Conservation (phyloP, 345 rosid species). For the Balakata baccata region DNA sequence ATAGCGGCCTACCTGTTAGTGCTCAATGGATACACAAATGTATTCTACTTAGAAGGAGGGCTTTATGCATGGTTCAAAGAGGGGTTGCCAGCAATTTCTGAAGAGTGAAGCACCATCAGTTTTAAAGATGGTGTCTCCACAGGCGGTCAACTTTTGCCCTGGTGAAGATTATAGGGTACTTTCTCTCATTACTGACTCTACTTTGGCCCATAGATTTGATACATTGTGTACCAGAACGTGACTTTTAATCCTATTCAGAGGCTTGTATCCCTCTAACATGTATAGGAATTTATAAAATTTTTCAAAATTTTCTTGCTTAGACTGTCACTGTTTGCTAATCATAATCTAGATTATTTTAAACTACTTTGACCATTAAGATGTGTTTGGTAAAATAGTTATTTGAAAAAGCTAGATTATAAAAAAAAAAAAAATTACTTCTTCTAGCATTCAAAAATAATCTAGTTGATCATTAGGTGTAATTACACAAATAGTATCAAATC, state of each 20-base stretch:
- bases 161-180: background rate
- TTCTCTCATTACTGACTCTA: constrained; percentile 1
- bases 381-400: no score
- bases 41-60: constrained; percentile 92
- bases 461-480: no score
- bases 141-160: constrained; percentile 32
- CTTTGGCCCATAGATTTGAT: constrained; percentile 6
- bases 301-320: no score
- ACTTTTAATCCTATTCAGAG: background rate
- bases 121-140: constrained; percentile 17
- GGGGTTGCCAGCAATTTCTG: constrained; percentile 63
- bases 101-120: constrained; percentile 32
- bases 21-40: constrained; percentile 76
- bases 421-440: no score
- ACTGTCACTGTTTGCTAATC: no score
- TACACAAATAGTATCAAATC: no score
- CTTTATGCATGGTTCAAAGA: constrained; percentile 79
- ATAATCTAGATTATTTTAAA: no score
- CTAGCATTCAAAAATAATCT: no score
- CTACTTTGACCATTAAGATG: no score
- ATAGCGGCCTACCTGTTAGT: constrained; percentile 94
- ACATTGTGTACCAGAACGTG: background rate
- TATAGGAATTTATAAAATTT: no score
- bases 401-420: no score
- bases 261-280: background rate